Evolutionary conservation across 495 filamentous ascomycete species (phyloP), one percentile per base, ranked within the genome.

Genomic region (Penicillium longicatenatum): DNA sequence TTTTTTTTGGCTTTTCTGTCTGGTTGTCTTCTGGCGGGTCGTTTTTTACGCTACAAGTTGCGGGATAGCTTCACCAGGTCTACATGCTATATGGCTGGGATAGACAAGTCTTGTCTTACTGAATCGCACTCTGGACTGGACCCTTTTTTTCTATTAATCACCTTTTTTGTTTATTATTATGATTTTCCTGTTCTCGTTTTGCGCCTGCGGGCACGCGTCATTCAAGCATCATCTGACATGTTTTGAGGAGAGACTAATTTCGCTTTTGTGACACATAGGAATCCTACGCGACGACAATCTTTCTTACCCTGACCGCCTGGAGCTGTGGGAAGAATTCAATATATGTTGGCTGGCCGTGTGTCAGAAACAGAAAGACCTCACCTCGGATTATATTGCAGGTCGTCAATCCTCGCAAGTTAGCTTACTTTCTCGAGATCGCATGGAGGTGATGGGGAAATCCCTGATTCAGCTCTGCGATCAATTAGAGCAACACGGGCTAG

Each of bases 281-380:
- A 80, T 90, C 66, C 76, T 86, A 52, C 83, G 82, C 54, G 94
- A 98, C 75, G 87, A 97, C 61, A 83, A 88, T 55, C 72, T 78
- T 45, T 75, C 89, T 31, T 83, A 93, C 62, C 69, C 75, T 31
- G 85, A 92, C 55, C 84, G 90, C 47, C 80, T 95, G 59, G 83
- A 86, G 67, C 78, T 98, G 30, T 98, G 94, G 94, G 87, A 87
- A 63, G 89, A 97, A 62, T 97, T 98, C 78, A 98, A 98, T 69
- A 82, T 88, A 50, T 94, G 91, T 61, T 98, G 94, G 94, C 84
- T 98, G 33, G 85, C 89, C 5, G 75, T 94, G 19, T 86, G 93
- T 48, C 91, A 96, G 66, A 88, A 84, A 61, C 92, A 98, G 67
- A 92, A 90, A 66, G 91, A 96, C 52, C 75, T 93, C 78, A 80